Percentiles rank a stretch among this genome's conserved stretches.
These are phyloP conservation scores for Tricholoma terreum DNA, from an alignment of 768 basidiomycete species.

Conservation along the genomic window DNA sequence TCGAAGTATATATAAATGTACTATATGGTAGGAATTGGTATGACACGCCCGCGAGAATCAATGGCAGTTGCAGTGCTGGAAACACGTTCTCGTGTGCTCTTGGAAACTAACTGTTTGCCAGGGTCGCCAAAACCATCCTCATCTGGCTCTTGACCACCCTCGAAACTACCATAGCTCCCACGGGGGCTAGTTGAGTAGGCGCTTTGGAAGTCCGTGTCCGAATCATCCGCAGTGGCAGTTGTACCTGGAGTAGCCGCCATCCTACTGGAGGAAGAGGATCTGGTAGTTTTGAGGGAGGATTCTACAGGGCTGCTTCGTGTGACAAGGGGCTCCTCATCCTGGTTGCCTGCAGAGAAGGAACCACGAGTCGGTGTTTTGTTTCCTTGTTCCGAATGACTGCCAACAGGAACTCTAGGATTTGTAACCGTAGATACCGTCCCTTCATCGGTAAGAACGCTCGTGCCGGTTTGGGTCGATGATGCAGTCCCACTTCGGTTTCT, in stretches of 20 bases:
- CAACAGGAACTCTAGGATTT: constrained; percentile 25
- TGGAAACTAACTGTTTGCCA: constrained; percentile 29
- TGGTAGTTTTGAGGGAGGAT: constrained; percentile 8
- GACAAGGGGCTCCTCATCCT: constrained; percentile 28
- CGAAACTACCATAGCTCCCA: constrained; percentile 56
- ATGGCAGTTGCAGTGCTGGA: constrained; percentile 53
- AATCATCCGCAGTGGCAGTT: constrained; percentile 59
- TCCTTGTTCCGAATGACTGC: constrained; percentile 31
- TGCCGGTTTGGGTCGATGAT: constrained; percentile 57
- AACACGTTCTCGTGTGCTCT: constrained; percentile 49
- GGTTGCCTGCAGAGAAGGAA: constrained; percentile 35
- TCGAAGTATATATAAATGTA: constrained; percentile 21
- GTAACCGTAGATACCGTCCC: constrained; percentile 24
- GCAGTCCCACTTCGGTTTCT: constrained; percentile 58
- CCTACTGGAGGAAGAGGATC: constrained; percentile 15
- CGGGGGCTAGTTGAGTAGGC: constrained; percentile 78
- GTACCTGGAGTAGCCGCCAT: constrained; percentile 21
- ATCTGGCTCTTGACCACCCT: constrained; percentile 27
- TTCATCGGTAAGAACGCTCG: constrained; percentile 27
- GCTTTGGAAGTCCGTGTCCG: constrained; percentile 85
- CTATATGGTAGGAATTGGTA: constrained; percentile 38
- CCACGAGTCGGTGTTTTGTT: constrained; percentile 40
- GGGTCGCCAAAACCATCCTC: constrained; percentile 24
- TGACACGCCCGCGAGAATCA: constrained; percentile 20
- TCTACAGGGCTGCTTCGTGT: constrained; percentile 34